Evolutionary conservation across 805 yeast genomes (phyloP).

Genomic region (Candida pseudofarinosa): DNA sequence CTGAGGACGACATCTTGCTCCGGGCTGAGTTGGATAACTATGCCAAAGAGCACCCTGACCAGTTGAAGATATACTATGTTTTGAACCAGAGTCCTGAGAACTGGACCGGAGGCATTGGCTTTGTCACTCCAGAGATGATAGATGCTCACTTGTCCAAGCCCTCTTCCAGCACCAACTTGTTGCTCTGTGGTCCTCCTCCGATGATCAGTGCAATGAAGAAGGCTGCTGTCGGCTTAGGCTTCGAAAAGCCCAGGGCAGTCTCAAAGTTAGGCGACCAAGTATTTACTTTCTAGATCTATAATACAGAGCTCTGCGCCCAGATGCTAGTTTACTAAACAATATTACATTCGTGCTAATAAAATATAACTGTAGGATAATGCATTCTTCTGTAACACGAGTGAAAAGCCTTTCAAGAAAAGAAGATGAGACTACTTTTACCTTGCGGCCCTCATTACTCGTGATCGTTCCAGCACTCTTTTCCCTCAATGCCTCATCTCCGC

Average conservation of each 20-base stretch:
- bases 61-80: slow-evolving; percentile 65
- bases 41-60: slow-evolving; percentile 50
- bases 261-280: slow-evolving; percentile 88
- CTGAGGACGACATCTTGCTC: slow-evolving; percentile 75
- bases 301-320: too few relatives aligned
- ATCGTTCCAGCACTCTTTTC: too few relatives aligned
- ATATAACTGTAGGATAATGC: too few relatives aligned
- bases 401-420: too few relatives aligned
- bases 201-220: slow-evolving; percentile 84
- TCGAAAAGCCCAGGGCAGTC: slow-evolving; percentile 79
- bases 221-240: slow-evolving; percentile 72
- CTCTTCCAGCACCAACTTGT: slow-evolving; percentile 58
- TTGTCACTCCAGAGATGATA: slow-evolving; percentile 71
- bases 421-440: too few relatives aligned
- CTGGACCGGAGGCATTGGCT: slow-evolving; percentile 81
- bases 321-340: too few relatives aligned
- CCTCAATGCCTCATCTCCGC: too few relatives aligned
- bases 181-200: slow-evolving; percentile 93
- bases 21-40: slow-evolving; percentile 74
- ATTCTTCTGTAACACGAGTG: too few relatives aligned
- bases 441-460: too few relatives aligned
- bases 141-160: slow-evolving; percentile 60
- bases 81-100: slow-evolving; percentile 66
- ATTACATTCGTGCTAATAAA: too few relatives aligned
- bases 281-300: slow-evolving; percentile 64